Evolutionary conservation across 1,284 basidiomycete species (phyloP).

Genomic region (Microbotryum scabiosae): DNA sequence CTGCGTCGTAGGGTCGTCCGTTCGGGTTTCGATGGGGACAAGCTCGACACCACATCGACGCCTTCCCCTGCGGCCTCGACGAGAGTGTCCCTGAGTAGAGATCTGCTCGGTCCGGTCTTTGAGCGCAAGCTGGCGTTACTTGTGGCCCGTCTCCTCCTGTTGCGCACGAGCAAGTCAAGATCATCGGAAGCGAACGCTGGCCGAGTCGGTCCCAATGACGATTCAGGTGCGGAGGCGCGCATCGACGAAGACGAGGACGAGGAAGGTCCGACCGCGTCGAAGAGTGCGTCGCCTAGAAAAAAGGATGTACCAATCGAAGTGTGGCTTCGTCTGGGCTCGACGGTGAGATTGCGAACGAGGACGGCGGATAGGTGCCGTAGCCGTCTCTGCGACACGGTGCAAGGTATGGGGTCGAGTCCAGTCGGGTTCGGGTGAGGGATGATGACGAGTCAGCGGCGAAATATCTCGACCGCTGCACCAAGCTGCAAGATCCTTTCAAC

Average conservation of each 20-base stretch:
- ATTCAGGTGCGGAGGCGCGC: slow-evolving; percentile 53
- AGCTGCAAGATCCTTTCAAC: too few species aligned
- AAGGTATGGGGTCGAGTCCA: too few species aligned
- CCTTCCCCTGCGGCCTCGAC: too few species aligned
- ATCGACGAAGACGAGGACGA: slow-evolving; percentile 53
- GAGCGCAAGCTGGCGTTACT: too few species aligned
- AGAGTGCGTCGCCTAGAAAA: slow-evolving; percentile 39
- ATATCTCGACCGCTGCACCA: too few species aligned
- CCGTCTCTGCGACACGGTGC: slow-evolving; percentile 48
- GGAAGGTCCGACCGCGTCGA: slow-evolving; percentile 25
- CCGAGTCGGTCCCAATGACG: slow-evolving; percentile 46
- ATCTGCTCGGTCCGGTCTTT: too few species aligned
- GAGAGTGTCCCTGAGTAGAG: too few species aligned
- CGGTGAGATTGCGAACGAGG: slow-evolving; percentile 68
- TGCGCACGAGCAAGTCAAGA: slow-evolving; percentile 46
- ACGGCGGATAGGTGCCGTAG: slow-evolving; percentile 63
- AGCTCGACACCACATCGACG: too few species aligned
- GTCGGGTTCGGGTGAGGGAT: too few species aligned
- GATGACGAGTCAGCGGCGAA: too few species aligned
- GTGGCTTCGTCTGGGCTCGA: slow-evolving; percentile 65
- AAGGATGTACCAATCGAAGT: slow-evolving; percentile 61
- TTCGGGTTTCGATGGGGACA: too few species aligned
- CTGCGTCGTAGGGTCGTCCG: too few species aligned
- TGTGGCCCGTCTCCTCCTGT: not conserved
- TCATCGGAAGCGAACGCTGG: slow-evolving; percentile 53